phyloP scores from a whole-genome alignment of 1,284 basidiomycete genomes.

The Testicularia cyperi region DNA sequence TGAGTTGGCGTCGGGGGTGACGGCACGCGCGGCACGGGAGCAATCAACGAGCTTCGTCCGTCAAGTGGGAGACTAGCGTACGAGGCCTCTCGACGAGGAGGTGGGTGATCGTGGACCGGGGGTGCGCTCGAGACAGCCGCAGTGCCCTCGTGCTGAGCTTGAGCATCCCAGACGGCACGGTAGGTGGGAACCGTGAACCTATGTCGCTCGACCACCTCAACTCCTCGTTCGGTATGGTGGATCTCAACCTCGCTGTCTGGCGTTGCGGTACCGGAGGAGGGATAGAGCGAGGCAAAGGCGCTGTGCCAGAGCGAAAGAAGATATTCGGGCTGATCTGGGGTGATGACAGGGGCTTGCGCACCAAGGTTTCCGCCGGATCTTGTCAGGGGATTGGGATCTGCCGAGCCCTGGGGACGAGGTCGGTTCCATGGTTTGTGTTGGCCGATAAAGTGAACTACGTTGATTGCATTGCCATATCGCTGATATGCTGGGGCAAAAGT shows the following conservation, averaged over 20 bases:
- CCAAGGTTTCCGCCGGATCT: slow-evolving; percentile 41
- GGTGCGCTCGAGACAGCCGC: background rate
- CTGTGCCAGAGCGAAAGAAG: slow-evolving; percentile 87
- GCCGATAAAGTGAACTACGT: slow-evolving; percentile 91
- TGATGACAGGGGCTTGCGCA: slow-evolving; percentile 60
- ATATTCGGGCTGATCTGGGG: slow-evolving; percentile 65
- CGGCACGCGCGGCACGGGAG: slow-evolving; percentile 63
- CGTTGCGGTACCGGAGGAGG: slow-evolving; percentile 61
- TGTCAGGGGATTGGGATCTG: slow-evolving; percentile 54
- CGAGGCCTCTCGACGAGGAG: slow-evolving; percentile 65
- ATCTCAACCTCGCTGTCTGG: slow-evolving; percentile 41
- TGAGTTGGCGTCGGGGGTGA: slow-evolving; percentile 38
- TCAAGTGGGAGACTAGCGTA: slow-evolving; percentile 79
- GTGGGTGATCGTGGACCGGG: background rate
- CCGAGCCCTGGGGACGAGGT: slow-evolving; percentile 39
- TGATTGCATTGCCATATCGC: slow-evolving; percentile 84
- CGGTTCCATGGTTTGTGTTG: slow-evolving; percentile 85
- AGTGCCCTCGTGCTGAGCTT: slow-evolving; percentile 24
- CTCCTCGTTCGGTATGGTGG: slow-evolving; percentile 42
- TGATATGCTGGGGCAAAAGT: slow-evolving; percentile 94
- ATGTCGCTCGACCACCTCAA: slow-evolving; percentile 60
- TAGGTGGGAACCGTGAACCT: slow-evolving; percentile 73
- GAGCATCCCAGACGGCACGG: slow-evolving; percentile 72
- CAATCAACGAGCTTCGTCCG: slow-evolving; percentile 80
- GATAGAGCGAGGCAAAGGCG: slow-evolving; percentile 84